A percentile compares a stretch with the other conserved stretches of the same genome.
Conservation (phyloP, 768 basidiomycete species). For the Chalciporus chontae region DNA sequence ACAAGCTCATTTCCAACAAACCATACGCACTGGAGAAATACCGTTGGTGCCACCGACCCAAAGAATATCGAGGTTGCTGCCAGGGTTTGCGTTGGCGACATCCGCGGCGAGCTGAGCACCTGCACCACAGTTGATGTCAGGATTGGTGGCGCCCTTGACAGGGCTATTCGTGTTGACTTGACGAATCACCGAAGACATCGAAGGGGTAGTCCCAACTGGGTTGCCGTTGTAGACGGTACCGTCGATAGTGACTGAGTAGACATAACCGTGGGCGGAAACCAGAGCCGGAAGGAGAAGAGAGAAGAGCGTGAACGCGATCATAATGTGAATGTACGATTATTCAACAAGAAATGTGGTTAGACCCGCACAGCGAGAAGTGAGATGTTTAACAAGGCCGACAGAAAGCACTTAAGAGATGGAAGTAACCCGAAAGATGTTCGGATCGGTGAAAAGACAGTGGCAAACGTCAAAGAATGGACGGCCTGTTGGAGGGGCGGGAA, state of each 20-base stretch:
- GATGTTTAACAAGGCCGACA: slow-evolving; percentile 1
- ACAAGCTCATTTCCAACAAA: not conserved
- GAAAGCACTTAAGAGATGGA: not conserved
- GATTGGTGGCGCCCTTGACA: slow-evolving; percentile 54
- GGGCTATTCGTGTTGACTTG: slow-evolving; percentile 41
- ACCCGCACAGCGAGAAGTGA: slow-evolving; percentile 23
- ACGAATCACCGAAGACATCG: slow-evolving; percentile 38
- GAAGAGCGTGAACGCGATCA: slow-evolving; percentile 13
- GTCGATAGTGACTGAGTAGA: slow-evolving; percentile 26
- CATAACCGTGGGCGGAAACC: slow-evolving; percentile 28
- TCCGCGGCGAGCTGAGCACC: slow-evolving; percentile 45
- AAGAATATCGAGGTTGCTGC: slow-evolving; percentile 47
- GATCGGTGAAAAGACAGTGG: not conserved
- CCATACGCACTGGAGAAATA: slow-evolving; percentile 23
- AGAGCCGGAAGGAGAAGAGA: slow-evolving; percentile 20
- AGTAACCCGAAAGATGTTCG: not conserved
- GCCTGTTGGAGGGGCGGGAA: not conserved
- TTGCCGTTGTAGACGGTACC: slow-evolving; percentile 30
- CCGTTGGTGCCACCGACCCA: slow-evolving; percentile 47
- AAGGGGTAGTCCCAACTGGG: slow-evolving; percentile 23
- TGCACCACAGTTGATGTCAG: slow-evolving; percentile 55
- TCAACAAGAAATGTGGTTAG: not conserved
- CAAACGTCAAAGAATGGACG: not conserved
- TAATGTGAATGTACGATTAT: not conserved
- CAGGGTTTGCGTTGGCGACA: slow-evolving; percentile 54